Evolutionary conservation across 1,139 yeast species (phyloP), one percentile per base, ranked within the genome.

Genomic region (Candida gigantensis): DNA sequence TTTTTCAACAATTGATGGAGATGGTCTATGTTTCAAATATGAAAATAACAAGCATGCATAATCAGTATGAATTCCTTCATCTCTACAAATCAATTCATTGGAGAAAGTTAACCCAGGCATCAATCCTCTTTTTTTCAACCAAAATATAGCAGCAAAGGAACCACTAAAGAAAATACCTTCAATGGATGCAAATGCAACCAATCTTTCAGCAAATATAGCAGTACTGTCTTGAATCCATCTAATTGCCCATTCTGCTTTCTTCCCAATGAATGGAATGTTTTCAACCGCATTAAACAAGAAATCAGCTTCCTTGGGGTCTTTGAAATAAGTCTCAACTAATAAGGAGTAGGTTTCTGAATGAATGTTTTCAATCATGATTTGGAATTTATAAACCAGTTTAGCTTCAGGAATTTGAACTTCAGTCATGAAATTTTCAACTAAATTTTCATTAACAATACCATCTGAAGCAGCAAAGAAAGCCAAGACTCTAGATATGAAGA

Each of bases 81-180:
- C 99, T 69, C 98, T 87, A 60, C 95, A 87, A 58, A 92, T 94
- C 62, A 90, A 80, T 65, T 90, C 97, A 67, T 92, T 92, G 44
- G 97, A 89, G 74, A 90, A 89, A 35, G 97, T 89, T 55, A 92
- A 77, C 57, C 98, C 99, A 33, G 98, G 98, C 97, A 92, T 89
- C 58, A 90, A 74, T 57, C 97, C 97, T 62, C 96, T 84, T 79
- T 89, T 89, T 79, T 90, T 88, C 60, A 92, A 80, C 97, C 97
- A 90, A 73, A 90, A 92, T 60, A 94, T 86, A 39, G 97, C 88
- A 33, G 98, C 98, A 65, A 92, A 92, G 4, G 97, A 89, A 45
- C 98, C 97, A 39, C 95, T 82, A 74, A 92, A 90, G 80, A 92
- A 92, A 51, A 94, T 87, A 71, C 98, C 98, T 72, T 92, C 98